phyloP scores from a whole-genome alignment of 1,284 basidiomycete species.

The Earliella scabrosa region DNA sequence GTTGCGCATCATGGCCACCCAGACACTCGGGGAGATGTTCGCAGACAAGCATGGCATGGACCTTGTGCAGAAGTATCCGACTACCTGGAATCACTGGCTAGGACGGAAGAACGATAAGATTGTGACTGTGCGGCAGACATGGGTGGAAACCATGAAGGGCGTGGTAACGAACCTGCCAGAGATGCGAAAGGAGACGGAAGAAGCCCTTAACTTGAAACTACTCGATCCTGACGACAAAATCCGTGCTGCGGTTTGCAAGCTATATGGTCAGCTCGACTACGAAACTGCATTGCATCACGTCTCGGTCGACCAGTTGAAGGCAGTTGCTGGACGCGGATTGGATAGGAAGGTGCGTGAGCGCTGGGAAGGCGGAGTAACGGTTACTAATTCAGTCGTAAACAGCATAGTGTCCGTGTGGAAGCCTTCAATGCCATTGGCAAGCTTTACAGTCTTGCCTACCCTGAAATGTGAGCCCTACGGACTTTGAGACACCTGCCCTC shows the following conservation, averaged over 20 bases:
- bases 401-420: constrained; percentile 82
- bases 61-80: constrained; percentile 80
- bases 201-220: constrained; percentile 68
- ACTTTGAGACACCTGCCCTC: neutral
- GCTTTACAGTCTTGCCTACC: constrained; percentile 83
- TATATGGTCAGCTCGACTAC: constrained; percentile 87
- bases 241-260: constrained; percentile 81
- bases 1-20: constrained; percentile 80
- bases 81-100: constrained; percentile 89
- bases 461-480: constrained; percentile 78
- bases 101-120: constrained; percentile 81
- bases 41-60: constrained; percentile 75
- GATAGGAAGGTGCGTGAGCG: constrained; percentile 79
- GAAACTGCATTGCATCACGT: constrained; percentile 90
- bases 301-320: constrained; percentile 62
- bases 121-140: constrained; percentile 73
- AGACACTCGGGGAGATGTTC: constrained; percentile 91
- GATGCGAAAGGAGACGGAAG: constrained; percentile 74
- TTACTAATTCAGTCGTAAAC: constrained; percentile 2
- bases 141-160: constrained; percentile 74
- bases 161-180: constrained; percentile 74
- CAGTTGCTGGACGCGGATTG: constrained; percentile 73
- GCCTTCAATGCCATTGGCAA: constrained; percentile 81
- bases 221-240: constrained; percentile 93
- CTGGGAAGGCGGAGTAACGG: neutral